A percentile compares a stretch with the other conserved stretches of the same genome.
These are phyloP conservation scores for Coniochaeta sp. DNA, from an alignment of 2,329 filamentous ascomycete genomes.

Conservation along the genomic window DNA sequence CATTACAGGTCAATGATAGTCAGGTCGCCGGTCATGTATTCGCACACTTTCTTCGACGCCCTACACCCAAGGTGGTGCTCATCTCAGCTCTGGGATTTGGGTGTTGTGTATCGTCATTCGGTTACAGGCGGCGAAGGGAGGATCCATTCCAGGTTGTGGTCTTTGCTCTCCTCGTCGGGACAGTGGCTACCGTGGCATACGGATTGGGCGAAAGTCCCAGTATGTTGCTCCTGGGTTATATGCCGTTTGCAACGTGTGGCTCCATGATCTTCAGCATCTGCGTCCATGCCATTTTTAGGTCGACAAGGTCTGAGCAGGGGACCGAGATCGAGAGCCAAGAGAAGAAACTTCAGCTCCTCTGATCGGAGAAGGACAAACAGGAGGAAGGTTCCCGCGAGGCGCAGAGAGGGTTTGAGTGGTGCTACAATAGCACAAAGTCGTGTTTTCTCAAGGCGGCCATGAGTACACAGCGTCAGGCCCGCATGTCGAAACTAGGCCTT, in stretches of 20 bases:
- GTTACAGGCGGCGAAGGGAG: constrained; percentile 21
- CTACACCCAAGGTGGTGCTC: constrained; percentile 24
- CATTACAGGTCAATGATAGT: constrained; percentile 3
- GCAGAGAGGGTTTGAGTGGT: neutral
- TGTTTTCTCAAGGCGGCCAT: neutral
- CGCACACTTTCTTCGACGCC: constrained; percentile 16
- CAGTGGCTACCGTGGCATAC: constrained; percentile 17
- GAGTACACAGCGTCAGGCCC: neutral
- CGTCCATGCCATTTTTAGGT: constrained; percentile 14
- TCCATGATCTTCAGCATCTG: constrained; percentile 25
- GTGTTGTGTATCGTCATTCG: constrained; percentile 26
- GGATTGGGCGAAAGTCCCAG: constrained; percentile 16
- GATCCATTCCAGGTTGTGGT: constrained; percentile 23
- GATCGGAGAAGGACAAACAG: neutral
- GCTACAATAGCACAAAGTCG: neutral
- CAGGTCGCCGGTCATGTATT: neutral
- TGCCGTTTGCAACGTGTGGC: constrained; percentile 25
- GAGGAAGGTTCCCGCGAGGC: neutral
- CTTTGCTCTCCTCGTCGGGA: constrained; percentile 17
- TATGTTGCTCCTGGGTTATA: constrained; percentile 23
- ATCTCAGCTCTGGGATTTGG: constrained; percentile 25
- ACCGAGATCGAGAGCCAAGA: constrained; percentile 6
- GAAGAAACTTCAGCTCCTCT: constrained; percentile 10
- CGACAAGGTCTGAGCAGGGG: constrained; percentile 1
- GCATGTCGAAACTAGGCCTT: neutral